phyloP scores from a whole-genome alignment of 2,329 filamentous ascomycete species.

The Arthrocladium fulminans region DNA sequence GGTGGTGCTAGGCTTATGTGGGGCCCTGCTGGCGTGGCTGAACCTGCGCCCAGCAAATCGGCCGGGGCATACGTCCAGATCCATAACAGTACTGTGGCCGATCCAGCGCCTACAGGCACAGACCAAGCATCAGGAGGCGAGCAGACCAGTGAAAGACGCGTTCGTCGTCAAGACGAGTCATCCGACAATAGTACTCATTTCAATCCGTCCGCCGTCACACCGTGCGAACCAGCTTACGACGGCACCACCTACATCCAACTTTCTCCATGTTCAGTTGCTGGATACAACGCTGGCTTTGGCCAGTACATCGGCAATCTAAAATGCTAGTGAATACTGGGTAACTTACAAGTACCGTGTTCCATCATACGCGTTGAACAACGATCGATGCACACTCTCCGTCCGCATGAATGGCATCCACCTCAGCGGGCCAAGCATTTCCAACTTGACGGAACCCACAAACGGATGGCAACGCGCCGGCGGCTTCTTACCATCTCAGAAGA shows the following conservation, averaged over 20 bases:
- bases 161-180: too few species aligned
- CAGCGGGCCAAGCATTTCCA: not conserved
- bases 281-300: not conserved
- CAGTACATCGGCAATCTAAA: not conserved
- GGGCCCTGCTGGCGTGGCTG: conserved; percentile 1
- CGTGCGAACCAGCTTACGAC: conserved; percentile 5
- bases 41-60: not conserved
- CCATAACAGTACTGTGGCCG: not conserved
- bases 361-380: conserved; percentile 6
- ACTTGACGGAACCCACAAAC: not conserved
- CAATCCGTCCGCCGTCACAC: conserved; percentile 1
- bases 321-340: conserved; percentile 3
- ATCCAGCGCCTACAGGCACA: not conserved
- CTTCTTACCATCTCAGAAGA: conserved; percentile 2
- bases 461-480: conserved; percentile 4
- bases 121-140: too few species aligned
- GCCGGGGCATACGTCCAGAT: not conserved
- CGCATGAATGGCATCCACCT: not conserved
- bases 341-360: conserved; percentile 8
- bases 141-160: too few species aligned
- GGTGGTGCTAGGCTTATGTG: conserved; percentile 4
- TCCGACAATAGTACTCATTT: too few species aligned
- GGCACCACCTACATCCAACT: conserved; percentile 8
- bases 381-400: not conserved
- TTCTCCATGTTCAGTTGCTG: not conserved